Base-by-base conservation (phyloP, 106 monocot species). In the Chionographis japonica region DNA sequence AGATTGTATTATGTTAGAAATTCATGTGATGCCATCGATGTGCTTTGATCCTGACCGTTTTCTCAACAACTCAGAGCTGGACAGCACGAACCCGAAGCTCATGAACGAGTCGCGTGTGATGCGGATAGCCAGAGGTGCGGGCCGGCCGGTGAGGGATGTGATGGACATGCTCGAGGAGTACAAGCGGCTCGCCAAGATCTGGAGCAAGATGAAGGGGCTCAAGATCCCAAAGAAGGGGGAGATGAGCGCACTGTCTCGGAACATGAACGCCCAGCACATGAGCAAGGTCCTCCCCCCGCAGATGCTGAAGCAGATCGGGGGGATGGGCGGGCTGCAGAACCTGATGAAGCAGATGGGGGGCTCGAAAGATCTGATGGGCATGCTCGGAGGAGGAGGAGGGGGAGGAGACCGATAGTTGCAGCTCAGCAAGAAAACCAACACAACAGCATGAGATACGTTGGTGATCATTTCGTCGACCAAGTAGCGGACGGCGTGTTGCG, bases 321-420 rank as follows among this genome's bases (percentile, higher is more conserved):
- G 93, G 14, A 90, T 90, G 85, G 85, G 90, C n/a, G 90, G 98
- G 6, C 73, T 99, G 3, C 98, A 99, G 62, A 86, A 62, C 61
- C 65, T 99, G 41, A 93, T 99, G 93, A 99, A 99, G 76, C 93
- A 90, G 79, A 93, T 99, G 93, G 93, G 98, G 93, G 93, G 98
- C 41, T 74, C 75, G 4, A 90, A 90, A 50, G 95, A 87, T 51
- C 78, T 88, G 84, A 63, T 79, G 89, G 73, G 67, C 19, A 86
- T 91, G 91, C 74, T 91, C 60, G 63, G 77, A 53, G 55, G 68
- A 52, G 57, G 46, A 46, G 84, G 84, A 18, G 74, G 74, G 14
- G 51, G 11, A 52, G 82, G 82, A 16, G 69, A 76, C 4, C 42
- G 43, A 38, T 71, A 77, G 54, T 65, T 56, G 38, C 11, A n/a